Base-by-base conservation (phyloP, 345 rosid genomes). In the Ceriops decandra region DNA sequence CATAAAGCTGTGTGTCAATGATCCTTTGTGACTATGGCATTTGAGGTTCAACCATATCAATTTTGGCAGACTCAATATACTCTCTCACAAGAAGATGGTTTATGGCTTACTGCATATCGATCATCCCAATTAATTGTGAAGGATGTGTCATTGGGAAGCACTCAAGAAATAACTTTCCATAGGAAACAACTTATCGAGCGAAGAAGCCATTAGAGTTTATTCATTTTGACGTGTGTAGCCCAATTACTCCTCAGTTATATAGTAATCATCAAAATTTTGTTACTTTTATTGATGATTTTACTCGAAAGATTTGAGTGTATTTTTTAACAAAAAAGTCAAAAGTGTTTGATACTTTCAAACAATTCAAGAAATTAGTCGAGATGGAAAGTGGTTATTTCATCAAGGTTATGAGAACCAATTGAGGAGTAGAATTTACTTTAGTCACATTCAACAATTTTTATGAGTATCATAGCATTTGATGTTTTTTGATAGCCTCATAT, bases 21-120 rank as follows among this genome's bases (percentile, higher is more conserved):
- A 66, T 60, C 42, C 31, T 10, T 21, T 46, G 1, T 47, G 47
- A 20, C 21, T 42, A 1, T 64, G 63, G 49, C 64, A 65, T 24
- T 13, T 57, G 4, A 11, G 51, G 6, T 46, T 56, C 7, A 8
- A n/a, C 1, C 66, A 64, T 27, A 15, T 65, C 0, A 72, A 72
- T 46, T 74, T 68, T 33, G 19, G 26, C 2, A 53, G 59, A n/a
- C 4, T 62, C 0, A 31, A 57, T 4, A 3, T 62, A 3, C 24
- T 62, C 0, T 57, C 42, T 5, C 1, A 16, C 9, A 68, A 53
- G 19, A 27, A 60, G 2, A 73, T 73, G 77, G 62, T 73, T 20
- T 15, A 16, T 17, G 47, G 63, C 0, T n/a, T 73, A 6, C 72
- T 47, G 11, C 5, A 13, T 4, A 52, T 73, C 1, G 33, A 22